Evolutionary conservation across 148 eudicot genomes (phyloP).

Genomic region (Nepenthes gracilis): DNA sequence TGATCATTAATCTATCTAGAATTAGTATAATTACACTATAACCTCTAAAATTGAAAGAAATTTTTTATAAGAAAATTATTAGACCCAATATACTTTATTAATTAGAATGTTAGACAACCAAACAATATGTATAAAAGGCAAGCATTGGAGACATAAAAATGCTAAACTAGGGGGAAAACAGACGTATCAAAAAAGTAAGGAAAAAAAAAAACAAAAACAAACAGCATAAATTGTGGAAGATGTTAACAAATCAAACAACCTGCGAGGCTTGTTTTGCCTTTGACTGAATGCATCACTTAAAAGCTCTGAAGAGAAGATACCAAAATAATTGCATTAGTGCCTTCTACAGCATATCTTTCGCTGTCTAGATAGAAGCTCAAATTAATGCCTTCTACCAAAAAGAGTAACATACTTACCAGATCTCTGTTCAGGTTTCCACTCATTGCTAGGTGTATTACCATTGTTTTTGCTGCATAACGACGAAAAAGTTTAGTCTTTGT

Average conservation of each 20-base stretch:
- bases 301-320: constrained; percentile 33
- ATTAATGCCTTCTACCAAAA: not conserved
- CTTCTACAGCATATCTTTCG: not conserved
- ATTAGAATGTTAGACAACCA: no score
- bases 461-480: constrained; percentile 60
- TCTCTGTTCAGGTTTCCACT: constrained; percentile 44
- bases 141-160: no score
- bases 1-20: no score
- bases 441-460: constrained; percentile 31
- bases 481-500: not conserved
- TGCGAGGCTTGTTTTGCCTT: constrained; percentile 81
- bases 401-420: constrained; percentile 38
- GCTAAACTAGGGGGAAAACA: not conserved
- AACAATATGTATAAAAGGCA: no score
- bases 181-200: not conserved
- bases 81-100: no score
- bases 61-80: no score
- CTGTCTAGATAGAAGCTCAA: not conserved
- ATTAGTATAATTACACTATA: no score
- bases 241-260: constrained; percentile 27
- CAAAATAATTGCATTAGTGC: not conserved
- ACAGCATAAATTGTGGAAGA: not conserved
- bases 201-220: not conserved
- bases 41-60: no score
- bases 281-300: constrained; percentile 57